Base-by-base conservation (phyloP, 2,329 filamentous ascomycete species). In the Alternaria novae-zelandiae region DNA sequence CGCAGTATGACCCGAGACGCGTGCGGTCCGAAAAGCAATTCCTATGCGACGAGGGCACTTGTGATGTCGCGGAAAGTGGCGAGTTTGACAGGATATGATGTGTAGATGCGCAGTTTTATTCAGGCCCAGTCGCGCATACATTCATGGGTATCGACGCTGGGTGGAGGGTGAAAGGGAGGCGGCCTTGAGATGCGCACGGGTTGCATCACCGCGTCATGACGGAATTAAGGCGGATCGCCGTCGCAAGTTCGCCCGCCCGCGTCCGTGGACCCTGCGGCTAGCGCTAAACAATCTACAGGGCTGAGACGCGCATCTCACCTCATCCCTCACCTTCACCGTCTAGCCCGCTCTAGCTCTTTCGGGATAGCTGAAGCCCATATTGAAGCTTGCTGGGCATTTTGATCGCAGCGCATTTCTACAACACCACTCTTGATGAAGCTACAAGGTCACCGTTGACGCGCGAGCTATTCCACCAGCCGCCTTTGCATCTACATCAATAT, bases 201-300 rank as follows among this genome's bases (percentile, higher is more conserved):
- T 44, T 23, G 41, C 53, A 59, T 63, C 59, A 66, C 44, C 23
- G 65, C 66, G 66, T 68, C 61, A 67, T 69, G 64, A 63, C 66
- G 59, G 61, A 62, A 57, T 65, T 36, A 56, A 57, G 25, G 57
- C 36, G 43, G 32, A 62, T 36, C 53, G 49, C 46, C 51, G 45
- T 17, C 44, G 45, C 32, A 26, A 50, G 44, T 65, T 66, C 57
- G 63, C 64, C 57, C 61, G 64, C 23, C 57, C 61, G 64, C 23
- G 30, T 26, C 54, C 28, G 51, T 32, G 53, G 57, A 46, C 61
- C 64, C 57, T 69, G 57, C 55, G 57, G 50, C 61, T 56, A 17
- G 56, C 66, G 50, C 58, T 17, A 23, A 30, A 28, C 32, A 45
- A 45, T 45, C 36, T 28, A 56, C 54, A 58, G 43, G 57, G 59